Evolutionary conservation across 805 yeast species (phyloP).

Genomic region (Pichia nakasei): DNA sequence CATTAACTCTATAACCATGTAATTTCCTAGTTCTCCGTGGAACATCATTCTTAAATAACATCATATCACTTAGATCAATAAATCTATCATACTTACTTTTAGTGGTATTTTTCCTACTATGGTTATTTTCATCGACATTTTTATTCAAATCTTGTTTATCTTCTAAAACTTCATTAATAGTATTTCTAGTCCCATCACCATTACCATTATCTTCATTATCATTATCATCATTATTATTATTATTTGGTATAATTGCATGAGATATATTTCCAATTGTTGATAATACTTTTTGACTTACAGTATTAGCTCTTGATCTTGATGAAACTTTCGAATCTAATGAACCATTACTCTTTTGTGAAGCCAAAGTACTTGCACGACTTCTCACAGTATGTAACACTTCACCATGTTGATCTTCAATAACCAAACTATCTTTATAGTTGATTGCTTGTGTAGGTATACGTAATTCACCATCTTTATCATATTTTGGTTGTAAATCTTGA

Average conservation of each 20-base stretch:
- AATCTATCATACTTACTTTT: slow-evolving; percentile 6
- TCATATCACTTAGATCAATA: slow-evolving; percentile 4
- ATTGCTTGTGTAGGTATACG: slow-evolving; percentile 37
- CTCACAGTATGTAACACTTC: slow-evolving; percentile 58
- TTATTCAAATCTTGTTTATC: not conserved
- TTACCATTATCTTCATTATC: too few species aligned
- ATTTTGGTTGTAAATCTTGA: slow-evolving; percentile 21
- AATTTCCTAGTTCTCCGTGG: slow-evolving; percentile 24
- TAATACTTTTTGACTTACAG: slow-evolving; percentile 6
- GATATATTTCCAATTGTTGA: slow-evolving; percentile 6
- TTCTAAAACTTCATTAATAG: not conserved
- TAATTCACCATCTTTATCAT: slow-evolving; percentile 29
- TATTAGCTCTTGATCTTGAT: slow-evolving; percentile 8
- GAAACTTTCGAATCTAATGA: not conserved
- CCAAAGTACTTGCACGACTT: slow-evolving; percentile 14
- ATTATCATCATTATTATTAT: not conserved
- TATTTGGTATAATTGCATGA: not conserved
- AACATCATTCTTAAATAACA: slow-evolving; percentile 3
- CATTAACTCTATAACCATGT: slow-evolving; percentile 72
- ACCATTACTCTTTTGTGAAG: not conserved
- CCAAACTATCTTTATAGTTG: slow-evolving; percentile 60
- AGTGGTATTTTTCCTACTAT: not conserved
- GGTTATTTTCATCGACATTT: not conserved
- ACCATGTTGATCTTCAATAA: slow-evolving; percentile 79
- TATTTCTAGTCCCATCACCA: too few species aligned